Conservation (phyloP, 2,329 filamentous ascomycete species). For the Gnomoniopsis sp. region DNA sequence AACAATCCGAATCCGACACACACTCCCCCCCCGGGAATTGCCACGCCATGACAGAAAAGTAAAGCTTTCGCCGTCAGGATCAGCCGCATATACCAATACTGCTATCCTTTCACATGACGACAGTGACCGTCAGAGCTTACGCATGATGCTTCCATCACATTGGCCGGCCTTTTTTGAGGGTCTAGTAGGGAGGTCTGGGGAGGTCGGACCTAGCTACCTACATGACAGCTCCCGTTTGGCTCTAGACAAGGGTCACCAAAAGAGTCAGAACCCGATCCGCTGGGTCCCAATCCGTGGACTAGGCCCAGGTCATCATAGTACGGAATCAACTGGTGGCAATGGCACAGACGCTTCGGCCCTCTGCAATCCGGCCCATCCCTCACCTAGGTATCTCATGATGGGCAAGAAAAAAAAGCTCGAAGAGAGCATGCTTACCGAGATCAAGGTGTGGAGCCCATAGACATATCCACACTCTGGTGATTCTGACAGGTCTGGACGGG, state of each 20-base stretch:
- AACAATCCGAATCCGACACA: too few species aligned
- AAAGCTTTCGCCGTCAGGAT: not conserved
- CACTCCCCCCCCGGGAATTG: too few species aligned
- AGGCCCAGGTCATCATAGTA: not conserved
- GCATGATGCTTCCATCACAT: not conserved
- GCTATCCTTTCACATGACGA: slow-evolving; percentile 11
- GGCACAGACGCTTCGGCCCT: not conserved
- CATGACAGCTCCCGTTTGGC: not conserved
- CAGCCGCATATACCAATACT: slow-evolving; percentile 13
- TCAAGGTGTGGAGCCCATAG: too few species aligned
- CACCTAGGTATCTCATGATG: not conserved
- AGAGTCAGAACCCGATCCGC: not conserved
- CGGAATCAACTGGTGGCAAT: not conserved
- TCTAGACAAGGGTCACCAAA: not conserved
- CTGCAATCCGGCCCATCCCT: not conserved
- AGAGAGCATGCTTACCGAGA: not conserved
- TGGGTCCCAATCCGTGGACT: not conserved
- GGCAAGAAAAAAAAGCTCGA: not conserved
- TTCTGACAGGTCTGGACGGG: not conserved
- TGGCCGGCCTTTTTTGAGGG: too few species aligned
- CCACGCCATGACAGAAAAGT: not conserved
- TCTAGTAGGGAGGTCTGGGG: too few species aligned
- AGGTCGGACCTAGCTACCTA: not conserved
- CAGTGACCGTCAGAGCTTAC: not conserved
- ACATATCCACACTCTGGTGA: not conserved